phyloP scores from a whole-genome alignment of 2,329 filamentous ascomycete species.

The Pseudogymnoascus sp. region DNA sequence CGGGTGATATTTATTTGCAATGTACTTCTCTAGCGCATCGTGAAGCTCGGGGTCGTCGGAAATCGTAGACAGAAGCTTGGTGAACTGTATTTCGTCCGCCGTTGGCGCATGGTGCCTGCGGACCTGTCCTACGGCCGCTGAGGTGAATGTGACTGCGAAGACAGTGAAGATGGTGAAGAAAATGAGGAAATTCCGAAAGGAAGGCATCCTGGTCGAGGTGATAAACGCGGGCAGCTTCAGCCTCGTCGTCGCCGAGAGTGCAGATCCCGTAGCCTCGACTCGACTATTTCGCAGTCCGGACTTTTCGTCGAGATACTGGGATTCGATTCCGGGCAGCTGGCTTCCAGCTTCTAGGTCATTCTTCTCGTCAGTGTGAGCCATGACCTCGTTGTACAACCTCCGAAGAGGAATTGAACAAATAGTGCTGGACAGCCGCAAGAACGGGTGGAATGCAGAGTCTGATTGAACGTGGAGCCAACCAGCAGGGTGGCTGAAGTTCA shows the following conservation, averaged over 20 bases:
- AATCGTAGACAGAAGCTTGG: background rate
- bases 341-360: background rate
- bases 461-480: slow-evolving; percentile 3
- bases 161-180: background rate
- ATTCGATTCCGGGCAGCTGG: background rate
- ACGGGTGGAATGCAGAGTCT: slow-evolving; percentile 11
- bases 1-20: background rate
- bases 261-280: background rate
- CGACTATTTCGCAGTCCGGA: background rate
- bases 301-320: background rate
- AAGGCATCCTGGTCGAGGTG: background rate
- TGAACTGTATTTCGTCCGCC: slow-evolving; percentile 3
- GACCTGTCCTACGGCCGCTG: background rate
- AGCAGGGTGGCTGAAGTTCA: slow-evolving; percentile 2
- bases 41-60: background rate
- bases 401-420: background rate
- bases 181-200: background rate
- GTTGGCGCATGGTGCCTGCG: background rate
- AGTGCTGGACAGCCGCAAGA: background rate
- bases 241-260: background rate
- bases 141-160: background rate
- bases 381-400: background rate
- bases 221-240: background rate
- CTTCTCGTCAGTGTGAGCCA: slow-evolving; percentile 1
- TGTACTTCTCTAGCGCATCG: background rate